Evolutionary conservation across 1,284 basidiomycete genomes (phyloP), one percentile per base, ranked within the genome.

Genomic region (Trichosporon ovoides): DNA sequence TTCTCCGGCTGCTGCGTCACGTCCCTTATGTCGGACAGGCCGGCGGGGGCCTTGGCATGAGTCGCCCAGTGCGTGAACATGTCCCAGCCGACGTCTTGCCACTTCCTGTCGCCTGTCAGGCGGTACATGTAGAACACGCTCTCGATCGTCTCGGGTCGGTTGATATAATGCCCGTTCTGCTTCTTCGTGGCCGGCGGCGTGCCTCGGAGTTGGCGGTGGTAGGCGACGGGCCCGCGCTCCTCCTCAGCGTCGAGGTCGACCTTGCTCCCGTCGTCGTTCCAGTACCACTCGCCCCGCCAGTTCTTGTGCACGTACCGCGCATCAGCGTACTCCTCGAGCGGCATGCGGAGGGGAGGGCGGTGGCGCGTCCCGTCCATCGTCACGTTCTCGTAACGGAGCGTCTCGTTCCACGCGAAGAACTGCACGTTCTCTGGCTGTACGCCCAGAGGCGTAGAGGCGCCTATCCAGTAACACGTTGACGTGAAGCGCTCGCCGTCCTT

Each of bases 11-110:
- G 38, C 19, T 55, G 55, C 3, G 78, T 79, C 24, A 82, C 81
- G 63, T 82, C 77, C 11, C 63, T 53, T 48, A 82, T 66, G 37
- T 74, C 70, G 20, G 77, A 72, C 52, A 81, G 74, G 1, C 79
- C 80, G 4, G 65, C 71, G 1, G 68, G 68, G 12, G 75, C 75
- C 55, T 68, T 75, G 19, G 70, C 65, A n/a, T 64, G 59, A n/a
- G 76, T 73, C 55, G 81, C 78, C 82, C 82, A 83, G 10, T 75
- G 76, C 6, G 77, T 75, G 57, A 83, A 84, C 82, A 83, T 83
- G 62, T 80, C 77, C 83, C 83, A 84, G 3, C 82, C 83, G 38
- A 79, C 74, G 56, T 83, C 81, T 67, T 81, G 80, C 82, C 82
- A 83, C 57, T 75, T 75, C 7, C 70, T 68, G 68, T 83, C 81